Evolutionary conservation across 768 basidiomycete genomes (phyloP), one percentile per base, ranked within the genome.

Genomic region (Boletus rex-veris): DNA sequence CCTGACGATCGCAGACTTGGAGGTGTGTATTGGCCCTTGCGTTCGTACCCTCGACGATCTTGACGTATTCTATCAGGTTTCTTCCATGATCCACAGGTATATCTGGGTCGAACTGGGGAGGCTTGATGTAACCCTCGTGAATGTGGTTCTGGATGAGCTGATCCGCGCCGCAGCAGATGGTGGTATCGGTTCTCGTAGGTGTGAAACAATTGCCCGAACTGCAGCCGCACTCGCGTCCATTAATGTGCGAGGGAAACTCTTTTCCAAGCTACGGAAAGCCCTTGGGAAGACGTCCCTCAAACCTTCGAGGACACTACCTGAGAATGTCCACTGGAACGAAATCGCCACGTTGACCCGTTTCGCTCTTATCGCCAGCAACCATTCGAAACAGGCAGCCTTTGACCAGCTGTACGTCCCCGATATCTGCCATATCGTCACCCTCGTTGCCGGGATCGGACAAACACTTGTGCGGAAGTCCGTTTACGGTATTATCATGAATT

Each of bases 401-500:
- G 83, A 81, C 48, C 88, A 91, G 60, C 75, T 94, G 26, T 93
- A 85, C 64, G 79, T 93, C 5, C 88, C 94, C 0, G 94, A 97
- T 66, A 75, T 90, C 31, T 75, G 86, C 41, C 91, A 97, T 67
- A 75, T 91, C 37, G 82, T 91, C 57, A 85, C 86, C 6, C 75
- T 95, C n/a, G 75, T 88, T 1, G 82, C 88, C 7, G 88, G 82
- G 10, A 83, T 83, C 35, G 94, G 94, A 11, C 81, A 88, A 7
- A 71, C 84, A 0, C 71, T 84, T 12, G 82, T 93, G 45, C 84
- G 93, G 21, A 87, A 86, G 57, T 86, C 90, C 5, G 81, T 91
- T 38, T 92, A 90, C 64, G 92, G 89, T 9, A 79, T 90, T 36
- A 72, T 91, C 56, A 79, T 92, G 70, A 93, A 93, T 68, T 77